Base-by-base conservation (phyloP, 345 rosid genomes). In the Turritis glabra region DNA sequence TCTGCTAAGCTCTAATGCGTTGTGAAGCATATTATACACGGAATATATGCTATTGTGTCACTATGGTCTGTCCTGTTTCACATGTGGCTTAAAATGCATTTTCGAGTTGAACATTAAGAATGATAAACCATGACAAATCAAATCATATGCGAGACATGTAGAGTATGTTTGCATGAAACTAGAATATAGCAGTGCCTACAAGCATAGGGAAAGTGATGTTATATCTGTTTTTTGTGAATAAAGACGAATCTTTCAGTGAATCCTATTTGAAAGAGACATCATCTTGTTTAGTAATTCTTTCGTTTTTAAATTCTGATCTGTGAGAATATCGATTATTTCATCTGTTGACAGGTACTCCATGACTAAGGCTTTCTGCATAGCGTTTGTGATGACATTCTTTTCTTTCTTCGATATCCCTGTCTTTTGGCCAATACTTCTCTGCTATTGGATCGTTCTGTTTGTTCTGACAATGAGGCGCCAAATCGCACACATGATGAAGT, bases 391-490 rank as follows among this genome's bases (percentile, higher is more conserved):
- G 93, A 89, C 97, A 23, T 89, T 93, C 88, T 87, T 90, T 78
- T 84, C 92, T 4, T 60, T 88, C 67, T 86, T 93, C 56, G 98
- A 89, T 44, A 89, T 93, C 29, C 97, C 93, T 3, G 96, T 86
- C 63, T 88, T 93, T 77, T 90, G 97, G 98, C 97, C 97, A 7
- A 88, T 89, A 80, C 69, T 93, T 27, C 85, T 90, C 7, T 87
- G 83, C 74, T 93, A 90, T 69, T 87, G 93, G 98, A 74, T 90
- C 38, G 86, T 89, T 79, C 84, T 93, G 38, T 90, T 90, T 76
- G 64, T 84, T 72, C 83, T 88, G 48, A 90, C 96, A 4, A 90
- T 88, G 97, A 87, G 87, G 70, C 89, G 92, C 70, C 96, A 89
- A 72, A 85, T 93, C 27, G 53, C 84, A 7, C 93, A 93, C 83